Evolutionary conservation across 371 early-diverging fungal genomes (phyloP).

Genomic region (Saksenaea oblongispora): DNA sequence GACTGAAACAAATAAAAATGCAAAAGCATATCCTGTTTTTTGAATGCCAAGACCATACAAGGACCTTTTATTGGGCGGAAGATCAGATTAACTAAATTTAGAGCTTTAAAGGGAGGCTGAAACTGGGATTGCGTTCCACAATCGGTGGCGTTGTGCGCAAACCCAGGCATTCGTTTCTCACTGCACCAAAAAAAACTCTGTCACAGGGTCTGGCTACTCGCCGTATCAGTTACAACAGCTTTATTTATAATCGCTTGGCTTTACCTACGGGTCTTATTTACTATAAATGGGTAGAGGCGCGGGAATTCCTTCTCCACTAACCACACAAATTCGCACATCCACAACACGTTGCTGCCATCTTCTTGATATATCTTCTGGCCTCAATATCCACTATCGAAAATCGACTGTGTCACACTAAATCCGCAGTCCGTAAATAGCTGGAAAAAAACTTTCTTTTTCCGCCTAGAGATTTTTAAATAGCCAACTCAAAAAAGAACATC

Average conservation of each 20-base stretch:
- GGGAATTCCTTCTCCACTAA: not conserved
- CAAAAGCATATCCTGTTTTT: not conserved
- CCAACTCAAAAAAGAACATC: not conserved
- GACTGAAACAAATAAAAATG: not conserved
- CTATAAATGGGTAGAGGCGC: not conserved
- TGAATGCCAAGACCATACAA: not conserved
- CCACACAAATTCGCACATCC: not conserved
- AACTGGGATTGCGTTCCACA: not conserved
- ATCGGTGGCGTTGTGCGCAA: not conserved
- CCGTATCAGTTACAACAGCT: not conserved
- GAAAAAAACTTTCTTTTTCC: not conserved
- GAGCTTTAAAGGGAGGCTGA: not conserved
- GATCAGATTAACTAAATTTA: not conserved
- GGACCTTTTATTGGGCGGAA: not conserved
- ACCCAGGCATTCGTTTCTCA: not conserved
- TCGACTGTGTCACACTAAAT: not conserved
- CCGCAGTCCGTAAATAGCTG: not conserved
- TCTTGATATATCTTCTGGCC: too few species aligned
- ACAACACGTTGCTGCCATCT: not conserved
- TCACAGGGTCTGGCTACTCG: not conserved
- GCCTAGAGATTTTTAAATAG: not conserved
- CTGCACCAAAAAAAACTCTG: not conserved
- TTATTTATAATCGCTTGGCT: not conserved
- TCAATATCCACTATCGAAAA: not conserved
- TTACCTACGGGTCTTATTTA: not conserved